Evolutionary conservation across 148 eudicot species (phyloP), one percentile per base, ranked within the genome.

Genomic region (Agrostemma githago): DNA sequence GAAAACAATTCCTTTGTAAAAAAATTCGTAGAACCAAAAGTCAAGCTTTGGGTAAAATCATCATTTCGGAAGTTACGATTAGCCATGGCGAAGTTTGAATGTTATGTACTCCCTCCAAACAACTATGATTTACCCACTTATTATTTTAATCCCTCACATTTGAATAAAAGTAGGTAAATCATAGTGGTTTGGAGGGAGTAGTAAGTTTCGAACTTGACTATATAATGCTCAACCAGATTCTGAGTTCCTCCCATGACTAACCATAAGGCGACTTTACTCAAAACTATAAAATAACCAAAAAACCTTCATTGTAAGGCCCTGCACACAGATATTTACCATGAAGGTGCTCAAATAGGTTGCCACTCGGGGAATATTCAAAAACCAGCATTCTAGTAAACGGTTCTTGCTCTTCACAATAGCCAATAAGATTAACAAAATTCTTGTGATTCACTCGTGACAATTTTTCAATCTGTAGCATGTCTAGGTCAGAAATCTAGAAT

Each of bases 361-460:
- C 98, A 60, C 86, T 87, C 41, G 98, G 92, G 66, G 92, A 92
- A 80, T 88, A 94, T 82, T 94, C 98, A 66, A 91, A 92, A 62
- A 94, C 98, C 98, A 94, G 90, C 93, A 92, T 90, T 78, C 97
- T 86, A 21, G 82, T 73, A 74, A 94, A 94, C 73, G 98, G 97
- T 73, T 88, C 90, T 15, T 85, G 79, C 79, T 89, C 97, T 81
- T 94, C 98, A 69, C 98, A 94, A 77, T 92, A 90, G 46, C 98
- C 98, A 76, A 94, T 77, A 70, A 94, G 98, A 82, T 94, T 94
- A 26, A 87, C 85, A 75, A 88, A 94, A 81, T 94, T 94, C 87
- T 94, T 94, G 91, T 94, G 98, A 79, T 94, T 94, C 64, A 94
- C 86, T 73, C 98, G 75, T 37, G 97, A 94, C 66, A 94, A 72